Conservation (phyloP, 768 basidiomycete species). For the Vararia minispora region DNA sequence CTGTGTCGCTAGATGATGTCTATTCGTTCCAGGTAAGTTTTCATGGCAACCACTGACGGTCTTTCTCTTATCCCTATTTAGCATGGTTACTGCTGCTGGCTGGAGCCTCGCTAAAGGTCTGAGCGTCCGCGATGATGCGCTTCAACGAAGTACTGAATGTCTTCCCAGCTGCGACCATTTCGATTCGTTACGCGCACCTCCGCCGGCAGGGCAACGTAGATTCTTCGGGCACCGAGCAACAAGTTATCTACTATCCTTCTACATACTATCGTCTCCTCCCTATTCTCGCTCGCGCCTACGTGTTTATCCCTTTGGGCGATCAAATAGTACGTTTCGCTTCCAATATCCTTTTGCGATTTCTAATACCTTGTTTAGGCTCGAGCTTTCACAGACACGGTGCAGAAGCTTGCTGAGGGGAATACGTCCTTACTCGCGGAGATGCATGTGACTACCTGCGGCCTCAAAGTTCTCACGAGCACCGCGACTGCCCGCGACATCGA, state of each 20-base stretch:
- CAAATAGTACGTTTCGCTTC: conserved; percentile 36
- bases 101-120: conserved; percentile 59
- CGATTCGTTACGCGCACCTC: conserved; percentile 64
- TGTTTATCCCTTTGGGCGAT: conserved; percentile 53
- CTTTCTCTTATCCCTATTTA: conserved; percentile 15
- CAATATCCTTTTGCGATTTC: too few species aligned
- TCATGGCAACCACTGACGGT: not conserved
- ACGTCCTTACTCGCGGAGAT: conserved; percentile 57
- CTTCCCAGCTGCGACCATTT: conserved; percentile 40
- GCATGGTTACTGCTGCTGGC: conserved; percentile 54
- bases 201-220: conserved; percentile 53
- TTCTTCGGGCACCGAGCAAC: conserved; percentile 44
- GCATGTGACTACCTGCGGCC: conserved; percentile 58
- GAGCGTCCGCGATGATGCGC: not conserved
- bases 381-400: conserved; percentile 38
- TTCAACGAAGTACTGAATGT: not conserved
- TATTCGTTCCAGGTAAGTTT: conserved; percentile 49
- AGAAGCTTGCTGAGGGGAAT: conserved; percentile 42
- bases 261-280: conserved; percentile 65
- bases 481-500: conserved; percentile 49
- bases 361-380: conserved; percentile 28
- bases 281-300: conserved; percentile 56
- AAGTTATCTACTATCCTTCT: conserved; percentile 64
- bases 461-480: conserved; percentile 51
- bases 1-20: conserved; percentile 48